Evolutionary conservation across 176 grass and related monocot species (phyloP), one percentile per base, ranked within the genome.

Genomic region (Carex littledalei): DNA sequence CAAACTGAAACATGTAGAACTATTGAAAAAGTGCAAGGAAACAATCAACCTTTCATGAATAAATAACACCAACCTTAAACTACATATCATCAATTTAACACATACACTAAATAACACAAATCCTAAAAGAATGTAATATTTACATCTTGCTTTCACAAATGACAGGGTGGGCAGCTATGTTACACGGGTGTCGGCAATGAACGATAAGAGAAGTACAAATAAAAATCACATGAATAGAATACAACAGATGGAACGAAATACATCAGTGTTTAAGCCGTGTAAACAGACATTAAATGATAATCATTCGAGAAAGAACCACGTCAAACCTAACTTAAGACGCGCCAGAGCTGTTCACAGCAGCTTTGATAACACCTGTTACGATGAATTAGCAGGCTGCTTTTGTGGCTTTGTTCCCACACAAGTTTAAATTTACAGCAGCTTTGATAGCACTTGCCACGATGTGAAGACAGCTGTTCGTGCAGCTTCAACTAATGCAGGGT

Each of bases 381-480:
- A 87, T 24, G 85, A 90, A 88, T 78, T 85, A 87, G 67, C 79
- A 57, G 16, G 88, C 86, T 66, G 89, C 89, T 37, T 86, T 41
- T 82, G 92, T 86, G 11, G 84, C 72, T 82, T 89, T 74, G 24
- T 62, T 65, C 49, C 52, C 24, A 32, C 74, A 70, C 47, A 20
- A 26, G 13, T 11, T 79, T 13, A 39, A 85, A 87, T 60, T 98
- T 88, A 98, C 63, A 98, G 26, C 39, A 98, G 78, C 82, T 93
- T 98, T 59, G 92, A 91, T 80, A 94, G 82, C 39, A 93, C 89
- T 67, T 89, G 79, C 81, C 91, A 93, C 69, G 95, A 93, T 50
- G 88, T 91, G 78, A 86, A 90, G 53, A 89, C 59, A 3, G 91
- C 89, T 66, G 89, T 88, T 58, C 84, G 32, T 68, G 95, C 91